Evolutionary conservation across 2,329 filamentous ascomycete species (phyloP), one percentile per base, ranked within the genome.

Genomic region (Cladosporium sp.): DNA sequence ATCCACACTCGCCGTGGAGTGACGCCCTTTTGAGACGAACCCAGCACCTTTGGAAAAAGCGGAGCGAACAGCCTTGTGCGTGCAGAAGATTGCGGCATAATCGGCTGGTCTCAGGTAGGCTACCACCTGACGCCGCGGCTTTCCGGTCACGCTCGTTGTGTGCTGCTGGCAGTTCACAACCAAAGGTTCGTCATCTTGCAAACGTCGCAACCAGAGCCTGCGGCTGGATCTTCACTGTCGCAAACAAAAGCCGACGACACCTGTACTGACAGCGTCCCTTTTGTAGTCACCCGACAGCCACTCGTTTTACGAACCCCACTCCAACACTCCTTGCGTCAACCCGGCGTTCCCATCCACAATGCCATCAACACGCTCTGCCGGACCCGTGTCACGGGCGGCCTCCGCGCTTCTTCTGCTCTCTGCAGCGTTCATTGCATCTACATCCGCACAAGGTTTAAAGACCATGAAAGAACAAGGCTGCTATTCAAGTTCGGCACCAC

Each of bases 401-500:
- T 25, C 36, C 56, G 37, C 45, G 37, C 56, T 62, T 39, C 39
- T 57, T 51, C 19, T 55, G 13, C 56, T 64, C 9, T 59, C 63
- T 4, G 35, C 52, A 10, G 52, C 39, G 8, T 19, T 57, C 47
- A 57, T 51, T 25, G 44, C 45, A 45, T 50, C 55, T n/a, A 51
- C 55, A 19, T 51, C 45, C 28, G 55, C 55, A 19, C 24, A 34
- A 44, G 47, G 36, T 15, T 47, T 57, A 15, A 48, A 32, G 37
- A 51, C 55, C 36, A 57, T 57, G 56, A 67, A 62, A 15, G 66
- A 69, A 20, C 70, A 77, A 45, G 82, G 81, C 45, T 86, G 83
- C 72, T 84, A 80, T 69, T 74, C 71, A 40, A 75, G 73, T 17
- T 72, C 74, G 5, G 69, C 68, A n/a, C 76, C 75, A 2, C 71